A percentile compares a stretch with the other conserved stretches of the same genome.
Evolutionary conservation across 2,329 filamentous ascomycete genomes (phyloP).

Genomic region (Aspergillus brasiliensis): DNA sequence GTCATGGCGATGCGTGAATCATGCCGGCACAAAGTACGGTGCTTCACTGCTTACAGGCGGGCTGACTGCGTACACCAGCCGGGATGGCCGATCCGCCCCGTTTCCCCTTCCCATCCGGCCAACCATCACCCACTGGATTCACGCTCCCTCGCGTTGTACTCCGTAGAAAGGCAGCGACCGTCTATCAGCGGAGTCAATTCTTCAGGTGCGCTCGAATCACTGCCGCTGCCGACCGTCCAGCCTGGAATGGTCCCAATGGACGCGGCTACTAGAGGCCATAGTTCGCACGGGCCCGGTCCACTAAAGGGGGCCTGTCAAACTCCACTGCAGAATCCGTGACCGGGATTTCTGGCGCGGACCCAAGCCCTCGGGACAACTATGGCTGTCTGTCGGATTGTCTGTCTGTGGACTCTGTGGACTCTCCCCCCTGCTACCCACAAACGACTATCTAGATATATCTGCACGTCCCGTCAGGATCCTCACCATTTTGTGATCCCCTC

Average conservation of each 20-base stretch:
- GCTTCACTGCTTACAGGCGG: too few relatives aligned
- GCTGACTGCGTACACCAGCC: neutral
- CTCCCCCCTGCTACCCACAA: neutral
- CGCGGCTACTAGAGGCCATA: neutral
- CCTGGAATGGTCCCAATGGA: neutral
- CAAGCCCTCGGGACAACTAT: neutral
- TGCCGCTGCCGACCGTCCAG: neutral
- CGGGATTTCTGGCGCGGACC: constrained; percentile 1
- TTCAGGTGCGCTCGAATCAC: neutral
- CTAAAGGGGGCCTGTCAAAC: neutral
- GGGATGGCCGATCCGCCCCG: neutral
- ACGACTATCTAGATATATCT: neutral
- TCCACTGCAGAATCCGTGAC: neutral
- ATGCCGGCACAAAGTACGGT: too few relatives aligned
- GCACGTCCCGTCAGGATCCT: neutral
- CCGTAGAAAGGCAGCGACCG: neutral
- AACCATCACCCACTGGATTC: neutral
- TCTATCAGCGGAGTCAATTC: neutral
- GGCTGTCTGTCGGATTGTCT: neutral
- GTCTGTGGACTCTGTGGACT: too few relatives aligned
- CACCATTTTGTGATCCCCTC: neutral
- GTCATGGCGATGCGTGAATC: neutral
- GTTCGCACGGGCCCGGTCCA: constrained; percentile 6
- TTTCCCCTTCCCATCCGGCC: neutral
- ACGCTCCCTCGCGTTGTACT: neutral